Evolutionary conservation across 495 filamentous ascomycete genomes (phyloP).

Genomic region (Beverwykella pulmonaria): DNA sequence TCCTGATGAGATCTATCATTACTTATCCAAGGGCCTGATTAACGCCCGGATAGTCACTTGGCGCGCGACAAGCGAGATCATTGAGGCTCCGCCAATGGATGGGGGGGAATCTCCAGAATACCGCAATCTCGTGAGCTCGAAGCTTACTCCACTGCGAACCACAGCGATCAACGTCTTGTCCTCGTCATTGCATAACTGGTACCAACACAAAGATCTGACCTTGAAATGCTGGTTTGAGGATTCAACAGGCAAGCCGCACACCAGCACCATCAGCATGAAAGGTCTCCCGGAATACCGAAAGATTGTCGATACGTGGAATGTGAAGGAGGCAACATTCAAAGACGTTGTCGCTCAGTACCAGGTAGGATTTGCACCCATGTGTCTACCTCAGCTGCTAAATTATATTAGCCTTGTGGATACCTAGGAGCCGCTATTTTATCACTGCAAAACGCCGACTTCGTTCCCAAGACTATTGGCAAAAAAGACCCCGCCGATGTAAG

Average conservation of each 20-base stretch:
- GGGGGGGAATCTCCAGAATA: conserved; percentile 80
- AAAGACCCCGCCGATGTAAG: conserved; percentile 49
- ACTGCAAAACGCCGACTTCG: conserved; percentile 56
- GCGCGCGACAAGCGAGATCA: conserved; percentile 74
- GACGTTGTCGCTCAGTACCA: conserved; percentile 39
- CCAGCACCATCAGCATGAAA: conserved; percentile 59
- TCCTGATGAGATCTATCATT: conserved; percentile 89
- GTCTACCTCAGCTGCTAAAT: background rate
- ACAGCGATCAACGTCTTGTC: conserved; percentile 75
- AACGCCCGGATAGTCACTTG: conserved; percentile 78
- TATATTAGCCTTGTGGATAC: conserved; percentile 51
- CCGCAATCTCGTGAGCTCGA: conserved; percentile 70
- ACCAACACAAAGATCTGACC: conserved; percentile 71
- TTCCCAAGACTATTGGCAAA: conserved; percentile 60
- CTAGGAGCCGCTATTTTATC: conserved; percentile 57
- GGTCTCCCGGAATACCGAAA: conserved; percentile 63
- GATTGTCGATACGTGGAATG: conserved; percentile 72
- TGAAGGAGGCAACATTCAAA: conserved; percentile 58
- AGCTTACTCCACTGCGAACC: conserved; percentile 71
- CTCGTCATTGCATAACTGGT: conserved; percentile 76
- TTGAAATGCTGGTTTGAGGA: conserved; percentile 82
- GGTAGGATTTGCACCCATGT: background rate
- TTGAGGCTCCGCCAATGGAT: conserved; percentile 77
- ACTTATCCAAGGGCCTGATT: conserved; percentile 80
- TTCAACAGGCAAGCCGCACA: conserved; percentile 52